Evolutionary conservation across 805 yeast species (phyloP).

Genomic region (Candida tallmaniae): DNA sequence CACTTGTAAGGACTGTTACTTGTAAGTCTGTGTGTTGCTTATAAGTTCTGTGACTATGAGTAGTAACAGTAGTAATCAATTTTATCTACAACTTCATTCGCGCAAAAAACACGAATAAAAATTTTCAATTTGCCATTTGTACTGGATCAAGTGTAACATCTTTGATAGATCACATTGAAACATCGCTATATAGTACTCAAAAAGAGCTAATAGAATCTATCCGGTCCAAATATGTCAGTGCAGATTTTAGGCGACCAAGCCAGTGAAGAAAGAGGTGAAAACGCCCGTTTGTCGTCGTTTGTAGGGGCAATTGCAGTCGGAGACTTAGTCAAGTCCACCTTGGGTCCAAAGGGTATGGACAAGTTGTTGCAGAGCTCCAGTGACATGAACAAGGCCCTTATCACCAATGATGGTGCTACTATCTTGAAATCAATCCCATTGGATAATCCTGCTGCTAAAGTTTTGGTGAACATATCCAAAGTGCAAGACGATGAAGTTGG

Average conservation of each 20-base stretch:
- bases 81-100: constrained; percentile 2
- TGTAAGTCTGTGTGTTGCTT: too few relatives aligned
- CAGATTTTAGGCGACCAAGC: constrained; percentile 97
- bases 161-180: too few relatives aligned
- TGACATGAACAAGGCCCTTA: constrained; percentile 63
- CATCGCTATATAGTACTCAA: too few relatives aligned
- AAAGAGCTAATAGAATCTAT: too few relatives aligned
- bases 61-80: too few relatives aligned
- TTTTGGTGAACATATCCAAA: constrained; percentile 87
- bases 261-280: constrained; percentile 95
- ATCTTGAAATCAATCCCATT: constrained; percentile 89
- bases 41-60: too few relatives aligned
- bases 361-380: constrained; percentile 85
- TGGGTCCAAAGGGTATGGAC: constrained; percentile 99
- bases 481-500: constrained; percentile 99
- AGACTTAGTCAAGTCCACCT: constrained; percentile 86
- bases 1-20: too few relatives aligned
- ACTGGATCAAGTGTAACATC: too few relatives aligned
- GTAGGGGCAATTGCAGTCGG: constrained; percentile 99
- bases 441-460: constrained; percentile 96
- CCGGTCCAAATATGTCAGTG: constrained; percentile 69
- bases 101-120: too few relatives aligned
- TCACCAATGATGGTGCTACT: constrained; percentile 98
- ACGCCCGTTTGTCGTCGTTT: constrained; percentile 95
- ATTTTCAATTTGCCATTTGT: too few relatives aligned